Evolutionary conservation across 371 early-diverging fungal species (phyloP).

Genomic region (Aphelidium insulamus): DNA sequence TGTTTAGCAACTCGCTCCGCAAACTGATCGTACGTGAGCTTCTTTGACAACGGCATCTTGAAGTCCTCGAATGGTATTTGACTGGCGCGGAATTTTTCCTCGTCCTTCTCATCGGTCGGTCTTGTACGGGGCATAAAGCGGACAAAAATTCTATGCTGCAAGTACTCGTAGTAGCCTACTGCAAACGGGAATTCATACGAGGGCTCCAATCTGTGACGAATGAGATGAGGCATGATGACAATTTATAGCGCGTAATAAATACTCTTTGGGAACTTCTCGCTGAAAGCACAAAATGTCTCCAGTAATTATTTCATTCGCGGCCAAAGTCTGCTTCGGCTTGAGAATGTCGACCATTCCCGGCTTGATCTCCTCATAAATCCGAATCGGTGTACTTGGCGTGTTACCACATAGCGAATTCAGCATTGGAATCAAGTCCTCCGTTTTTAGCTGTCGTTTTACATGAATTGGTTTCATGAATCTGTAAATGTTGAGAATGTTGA

Average conservation of each 20-base stretch:
- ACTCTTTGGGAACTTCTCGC: slow-evolving; percentile 19
- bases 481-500: slow-evolving; percentile 7
- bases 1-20: slow-evolving; percentile 25
- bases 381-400: slow-evolving; percentile 25
- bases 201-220: neutral
- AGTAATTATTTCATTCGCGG: slow-evolving; percentile 51
- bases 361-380: slow-evolving; percentile 75
- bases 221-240: neutral
- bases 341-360: slow-evolving; percentile 62
- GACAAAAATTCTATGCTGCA: slow-evolving; percentile 37
- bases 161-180: slow-evolving; percentile 40
- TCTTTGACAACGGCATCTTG: slow-evolving; percentile 26
- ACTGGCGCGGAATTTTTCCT: neutral
- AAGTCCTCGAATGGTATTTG: neutral
- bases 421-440: slow-evolving; percentile 35
- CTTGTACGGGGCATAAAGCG: slow-evolving; percentile 41
- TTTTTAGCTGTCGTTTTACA: slow-evolving; percentile 23
- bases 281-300: slow-evolving; percentile 84
- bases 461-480: slow-evolving; percentile 37
- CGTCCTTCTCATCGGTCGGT: slow-evolving; percentile 10
- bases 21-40: slow-evolving; percentile 34
- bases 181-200: neutral
- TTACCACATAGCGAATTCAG: slow-evolving; percentile 27
- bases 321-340: slow-evolving; percentile 34
- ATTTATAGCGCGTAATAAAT: too few relatives aligned